These are phyloP conservation scores for Tubosaeta sp. DNA, from an alignment of 768 basidiomycete species.

Conservation along the genomic window DNA sequence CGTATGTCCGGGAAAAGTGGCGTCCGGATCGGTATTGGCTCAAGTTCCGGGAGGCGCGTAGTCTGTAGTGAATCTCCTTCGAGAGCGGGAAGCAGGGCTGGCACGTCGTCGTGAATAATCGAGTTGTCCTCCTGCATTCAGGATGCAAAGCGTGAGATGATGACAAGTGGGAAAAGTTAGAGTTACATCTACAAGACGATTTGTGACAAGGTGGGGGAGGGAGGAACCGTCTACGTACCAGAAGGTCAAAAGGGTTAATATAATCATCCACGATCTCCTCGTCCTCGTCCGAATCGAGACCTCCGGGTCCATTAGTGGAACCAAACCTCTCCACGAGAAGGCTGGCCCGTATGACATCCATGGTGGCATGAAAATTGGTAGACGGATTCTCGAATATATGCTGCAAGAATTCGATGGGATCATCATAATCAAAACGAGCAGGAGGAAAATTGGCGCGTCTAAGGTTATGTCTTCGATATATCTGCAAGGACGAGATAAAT, in stretches of 20 bases:
- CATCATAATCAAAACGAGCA: conserved; percentile 28
- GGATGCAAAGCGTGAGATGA: conserved; percentile 7
- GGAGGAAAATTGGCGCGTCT: conserved; percentile 20
- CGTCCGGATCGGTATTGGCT: not conserved
- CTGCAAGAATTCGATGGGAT: conserved; percentile 42
- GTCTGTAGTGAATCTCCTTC: conserved; percentile 2
- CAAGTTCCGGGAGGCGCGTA: conserved; percentile 1
- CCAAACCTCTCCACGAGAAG: conserved; percentile 28
- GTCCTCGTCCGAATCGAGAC: conserved; percentile 35
- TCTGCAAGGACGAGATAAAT: conserved; percentile 11
- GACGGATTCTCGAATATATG: conserved; percentile 45
- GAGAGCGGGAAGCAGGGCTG: not conserved
- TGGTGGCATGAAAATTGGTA: conserved; percentile 41
- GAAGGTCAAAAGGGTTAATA: conserved; percentile 14
- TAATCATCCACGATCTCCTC: conserved; percentile 11
- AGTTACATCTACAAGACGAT: conserved; percentile 28
- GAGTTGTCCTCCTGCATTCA: conserved; percentile 14
- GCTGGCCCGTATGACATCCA: conserved; percentile 32
- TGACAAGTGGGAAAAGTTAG: conserved; percentile 23
- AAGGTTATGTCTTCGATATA: conserved; percentile 21
- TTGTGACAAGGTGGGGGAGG: conserved; percentile 23
- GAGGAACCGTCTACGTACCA: conserved; percentile 21
- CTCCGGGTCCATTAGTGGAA: conserved; percentile 4
- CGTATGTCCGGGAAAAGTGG: conserved; percentile 9
- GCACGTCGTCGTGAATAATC: conserved; percentile 3